Base-by-base conservation (phyloP, 768 basidiomycete genomes). In the Boletus pseudo-olivaceus region DNA sequence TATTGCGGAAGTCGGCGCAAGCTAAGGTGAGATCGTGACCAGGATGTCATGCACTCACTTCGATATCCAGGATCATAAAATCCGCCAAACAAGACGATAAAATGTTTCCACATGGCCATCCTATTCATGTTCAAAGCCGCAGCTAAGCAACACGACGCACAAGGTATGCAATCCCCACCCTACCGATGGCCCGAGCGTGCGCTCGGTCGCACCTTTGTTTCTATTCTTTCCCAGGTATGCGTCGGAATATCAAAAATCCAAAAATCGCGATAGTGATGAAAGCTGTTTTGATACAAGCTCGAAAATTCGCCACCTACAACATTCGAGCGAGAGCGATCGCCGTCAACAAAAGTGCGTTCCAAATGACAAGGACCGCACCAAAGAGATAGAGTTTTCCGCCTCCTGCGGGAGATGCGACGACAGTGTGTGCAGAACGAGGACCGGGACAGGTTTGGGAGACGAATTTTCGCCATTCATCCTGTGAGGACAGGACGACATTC, bases 391-490 rank as follows among this genome's bases (percentile, higher is more conserved):
- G 74, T 63, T 92, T 93, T 2, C 93, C 93, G 1, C 93, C 93
- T n/a, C 82, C 85, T 2, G 80, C 78, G 0, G 90, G 83, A 2
- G 83, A 82, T 0, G 82, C 81, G 23, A 85, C 87, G 5, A 90
- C 83, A 10, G 89, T 88, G 68, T 96, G 93, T 0, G 93, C 93
- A 9, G 87, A 90, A 39, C 93, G 79, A 3, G 93, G 93, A 2
- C 90, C 90, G 0, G 94, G 94, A 60, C 88, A 90, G 0, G 86
- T 91, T 12, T 83, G 86, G 0, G 89, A 91, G 27, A 92, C 77
- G 58, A 91, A 94, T 62, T 82, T 84, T 10, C 88, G 79, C 93
- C 93, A 96, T 76, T 96, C 93, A 62, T 94, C 85, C 83, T 88
- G 35, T 8, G 47, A 19, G 40, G 37, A 32, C 3, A 23, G 27